These are phyloP conservation scores for Trypanosoma brucei DNA, from an alignment of 208 protist species.

Conservation along the genomic window DNA sequence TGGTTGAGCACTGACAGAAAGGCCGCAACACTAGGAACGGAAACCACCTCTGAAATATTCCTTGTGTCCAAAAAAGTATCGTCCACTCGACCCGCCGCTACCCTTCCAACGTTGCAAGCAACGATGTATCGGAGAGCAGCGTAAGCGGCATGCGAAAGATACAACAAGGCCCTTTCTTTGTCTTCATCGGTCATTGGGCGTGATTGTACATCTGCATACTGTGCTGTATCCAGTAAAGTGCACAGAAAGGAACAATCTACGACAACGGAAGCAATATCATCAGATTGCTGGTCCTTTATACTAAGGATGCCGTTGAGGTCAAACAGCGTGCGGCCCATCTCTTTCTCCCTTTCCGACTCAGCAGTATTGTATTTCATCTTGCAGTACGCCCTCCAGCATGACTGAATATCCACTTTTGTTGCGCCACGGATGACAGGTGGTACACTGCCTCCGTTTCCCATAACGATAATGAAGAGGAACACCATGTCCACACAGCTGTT, in stretches of 20 bases:
- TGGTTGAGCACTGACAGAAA: conserved; percentile 69
- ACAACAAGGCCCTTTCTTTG: conserved; percentile 43
- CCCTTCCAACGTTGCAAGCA: conserved; percentile 58
- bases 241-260: conserved; percentile 66
- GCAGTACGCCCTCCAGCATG: conserved; percentile 85
- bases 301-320: conserved; percentile 22
- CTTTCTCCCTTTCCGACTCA: conserved; percentile 27
- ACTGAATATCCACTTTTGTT: conserved; percentile 80
- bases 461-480: conserved; percentile 83
- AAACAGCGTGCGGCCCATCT: conserved; percentile 23
- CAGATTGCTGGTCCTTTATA: conserved; percentile 21
- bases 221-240: conserved; percentile 52
- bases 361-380: conserved; percentile 62
- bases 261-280: conserved; percentile 24
- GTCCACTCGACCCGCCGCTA: conserved; percentile 8
- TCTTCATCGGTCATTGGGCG: conserved; percentile 69
- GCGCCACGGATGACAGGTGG: conserved; percentile 67
- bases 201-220: conserved; percentile 77
- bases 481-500: conserved; percentile 80
- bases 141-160: conserved; percentile 63
- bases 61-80: conserved; percentile 75
- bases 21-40: conserved; percentile 59
- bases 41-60: conserved; percentile 31
- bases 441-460: conserved; percentile 80
- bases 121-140: conserved; percentile 73